Percentiles rank a stretch among this genome's conserved stretches.
These are phyloP conservation scores for Cyanodermella asteris DNA, from an alignment of 2,329 filamentous ascomycete species.

Conservation along the genomic window DNA sequence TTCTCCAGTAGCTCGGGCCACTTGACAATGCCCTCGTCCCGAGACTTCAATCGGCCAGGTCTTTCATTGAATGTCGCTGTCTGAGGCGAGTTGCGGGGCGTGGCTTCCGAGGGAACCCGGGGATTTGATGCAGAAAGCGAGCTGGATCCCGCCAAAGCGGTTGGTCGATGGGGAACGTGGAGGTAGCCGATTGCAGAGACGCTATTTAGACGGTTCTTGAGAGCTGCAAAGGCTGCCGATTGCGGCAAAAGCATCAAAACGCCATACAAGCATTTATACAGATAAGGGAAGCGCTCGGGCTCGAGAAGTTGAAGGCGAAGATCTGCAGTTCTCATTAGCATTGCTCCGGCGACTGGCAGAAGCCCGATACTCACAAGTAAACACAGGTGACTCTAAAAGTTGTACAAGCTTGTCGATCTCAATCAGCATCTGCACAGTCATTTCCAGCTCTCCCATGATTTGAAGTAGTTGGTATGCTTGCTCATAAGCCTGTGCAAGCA, in stretches of 20 bases:
- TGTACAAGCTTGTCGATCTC: conserved; percentile 98
- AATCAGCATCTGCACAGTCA: conserved; percentile 96
- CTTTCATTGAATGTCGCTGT: conserved; percentile 26
- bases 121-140: conserved; percentile 6
- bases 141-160: too few species aligned
- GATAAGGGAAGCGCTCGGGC: conserved; percentile 78
- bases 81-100: conserved; percentile 6
- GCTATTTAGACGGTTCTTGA: conserved; percentile 91
- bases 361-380: conserved; percentile 49
- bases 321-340: conserved; percentile 37
- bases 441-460: conserved; percentile 94
- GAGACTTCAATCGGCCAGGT: conserved; percentile 53
- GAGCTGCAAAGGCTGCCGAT: conserved; percentile 84
- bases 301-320: conserved; percentile 85
- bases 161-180: conserved; percentile 56
- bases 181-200: conserved; percentile 93
- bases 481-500: conserved; percentile 92
- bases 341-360: too few species aligned
- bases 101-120: conserved; percentile 4
- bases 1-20: conserved; percentile 91
- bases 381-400: conserved; percentile 87
- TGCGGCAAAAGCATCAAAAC: conserved; percentile 96
- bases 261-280: conserved; percentile 96
- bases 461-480: conserved; percentile 91
- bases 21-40: conserved; percentile 66